Evolutionary conservation across 352 stramenopile genomes (phyloP).

Genomic region (Phytophthora hibernalis): DNA sequence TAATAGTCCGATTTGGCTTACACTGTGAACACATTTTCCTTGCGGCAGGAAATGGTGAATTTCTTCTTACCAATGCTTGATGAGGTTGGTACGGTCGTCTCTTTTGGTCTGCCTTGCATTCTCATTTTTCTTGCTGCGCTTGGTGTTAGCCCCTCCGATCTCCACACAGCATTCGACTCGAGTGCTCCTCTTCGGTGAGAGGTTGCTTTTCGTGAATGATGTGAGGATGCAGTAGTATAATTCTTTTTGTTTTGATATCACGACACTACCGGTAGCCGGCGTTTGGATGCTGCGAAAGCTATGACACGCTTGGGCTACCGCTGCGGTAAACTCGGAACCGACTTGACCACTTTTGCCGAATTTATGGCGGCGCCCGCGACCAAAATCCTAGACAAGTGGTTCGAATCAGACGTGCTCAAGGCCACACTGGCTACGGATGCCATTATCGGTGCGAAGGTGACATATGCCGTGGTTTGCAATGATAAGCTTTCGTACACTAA

Average conservation of each 20-base stretch:
- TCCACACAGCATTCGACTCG: slow-evolving; percentile 71
- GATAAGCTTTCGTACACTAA: neutral
- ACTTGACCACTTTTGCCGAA: slow-evolving; percentile 86
- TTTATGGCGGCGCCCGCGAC: slow-evolving; percentile 89
- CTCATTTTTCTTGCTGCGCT: neutral
- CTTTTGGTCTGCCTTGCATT: neutral
- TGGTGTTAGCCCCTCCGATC: slow-evolving; percentile 65
- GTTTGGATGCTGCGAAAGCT: slow-evolving; percentile 70
- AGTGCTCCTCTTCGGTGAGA: slow-evolving; percentile 49
- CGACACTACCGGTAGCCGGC: slow-evolving; percentile 47
- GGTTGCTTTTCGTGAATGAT: neutral
- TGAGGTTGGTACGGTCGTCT: slow-evolving; percentile 45
- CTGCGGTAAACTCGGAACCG: slow-evolving; percentile 69
- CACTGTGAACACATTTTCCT: slow-evolving; percentile 1
- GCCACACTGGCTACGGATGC: slow-evolving; percentile 92
- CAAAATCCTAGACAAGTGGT: slow-evolving; percentile 92
- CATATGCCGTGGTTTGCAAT: neutral
- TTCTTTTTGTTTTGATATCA: neutral
- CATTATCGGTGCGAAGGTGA: slow-evolving; percentile 90
- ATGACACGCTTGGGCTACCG: slow-evolving; percentile 74
- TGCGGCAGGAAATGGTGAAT: slow-evolving; percentile 69
- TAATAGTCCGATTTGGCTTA: neutral
- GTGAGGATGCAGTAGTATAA: neutral
- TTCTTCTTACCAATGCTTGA: slow-evolving; percentile 88
- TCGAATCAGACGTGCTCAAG: slow-evolving; percentile 91